Base-by-base conservation (phyloP, 2,329 filamentous ascomycete genomes). In the Xylariales sp. region DNA sequence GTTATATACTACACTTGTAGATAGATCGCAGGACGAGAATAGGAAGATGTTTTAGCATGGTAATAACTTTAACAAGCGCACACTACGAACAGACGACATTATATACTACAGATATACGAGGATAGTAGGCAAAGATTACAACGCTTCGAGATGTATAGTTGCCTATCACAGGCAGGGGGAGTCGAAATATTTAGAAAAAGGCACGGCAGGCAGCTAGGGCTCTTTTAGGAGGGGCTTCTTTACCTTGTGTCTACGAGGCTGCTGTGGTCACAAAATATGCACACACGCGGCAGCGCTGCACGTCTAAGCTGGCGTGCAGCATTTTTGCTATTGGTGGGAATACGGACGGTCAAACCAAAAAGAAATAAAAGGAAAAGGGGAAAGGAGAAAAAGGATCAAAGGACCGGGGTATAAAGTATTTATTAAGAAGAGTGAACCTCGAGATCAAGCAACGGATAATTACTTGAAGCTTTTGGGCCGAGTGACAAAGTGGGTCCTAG, bases 401-500 rank as follows among this genome's bases (percentile, higher is more conserved):
- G 16, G 32, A 59, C 45, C n/a, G 18, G 45, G n/a, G 43, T 16
- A 59, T 41, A 18, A 59, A 59, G n/a, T 59, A 59, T 49, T 59
- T 59, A 59, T 59, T n/a, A 43, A 50, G 34, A 50, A 50, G 5
- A 60, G 34, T 60, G 5, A 43, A 50, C 18, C 12, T 50, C n/a
- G 34, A 50, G 18, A 60, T 60, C 46, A 60, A 41, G 56, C 56
- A 41, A 59, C 56, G n/a, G 56, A 50, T 59, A n/a, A n/a, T n/a
- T n/a, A 59, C 56, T 32, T 59, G 45, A 59, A 50, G 56, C 30
- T 59, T 58, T 59, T 59, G n/a, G 32, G 45, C 16, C 45, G 45
- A 50, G 46, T 60, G n/a, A 60, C 32, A 41, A 50, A 50, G 46
- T 59, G 18, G 45, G 45, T 30, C 32, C 18, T 50, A 50, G 23